A percentile compares a stretch with the other conserved stretches of the same genome.
These are phyloP conservation scores for Trichoderma brevicompactum DNA, from an alignment of 2,329 filamentous ascomycete species.

Conservation along the genomic window DNA sequence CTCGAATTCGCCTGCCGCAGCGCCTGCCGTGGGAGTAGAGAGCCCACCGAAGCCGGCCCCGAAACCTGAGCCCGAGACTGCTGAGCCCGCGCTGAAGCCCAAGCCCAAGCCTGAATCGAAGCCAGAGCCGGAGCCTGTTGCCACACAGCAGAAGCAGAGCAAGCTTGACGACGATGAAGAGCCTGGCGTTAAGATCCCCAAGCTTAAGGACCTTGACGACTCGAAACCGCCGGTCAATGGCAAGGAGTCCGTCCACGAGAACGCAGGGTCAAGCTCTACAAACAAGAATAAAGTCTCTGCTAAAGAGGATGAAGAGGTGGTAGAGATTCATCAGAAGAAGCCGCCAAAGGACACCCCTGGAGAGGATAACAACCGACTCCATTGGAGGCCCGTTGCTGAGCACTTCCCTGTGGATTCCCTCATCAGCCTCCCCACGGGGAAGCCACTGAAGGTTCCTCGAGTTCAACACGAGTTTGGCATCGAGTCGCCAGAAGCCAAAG, in stretches of 20 bases:
- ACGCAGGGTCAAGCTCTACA: neutral
- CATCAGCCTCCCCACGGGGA: constrained; percentile 74
- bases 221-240: constrained; percentile 25
- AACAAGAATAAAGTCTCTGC: neutral
- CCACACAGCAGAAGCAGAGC: constrained; percentile 3
- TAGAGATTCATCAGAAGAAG: constrained; percentile 36
- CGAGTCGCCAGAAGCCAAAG: constrained; percentile 64
- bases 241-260: neutral
- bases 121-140: constrained; percentile 1
- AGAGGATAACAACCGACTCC: constrained; percentile 44
- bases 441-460: constrained; percentile 70
- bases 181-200: constrained; percentile 21
- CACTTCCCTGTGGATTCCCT: constrained; percentile 79
- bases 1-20: constrained; percentile 13
- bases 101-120: constrained; percentile 12
- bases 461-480: constrained; percentile 75
- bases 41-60: constrained; percentile 2
- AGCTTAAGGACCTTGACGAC: constrained; percentile 27
- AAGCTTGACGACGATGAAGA: constrained; percentile 26
- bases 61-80: constrained; percentile 11
- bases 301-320: constrained; percentile 5
- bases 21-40: constrained; percentile 6
- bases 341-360: constrained; percentile 35
- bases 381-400: constrained; percentile 77
- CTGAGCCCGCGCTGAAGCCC: constrained; percentile 1